Base-by-base conservation (phyloP, 306 rosid species). In the Inga oerstediana region DNA sequence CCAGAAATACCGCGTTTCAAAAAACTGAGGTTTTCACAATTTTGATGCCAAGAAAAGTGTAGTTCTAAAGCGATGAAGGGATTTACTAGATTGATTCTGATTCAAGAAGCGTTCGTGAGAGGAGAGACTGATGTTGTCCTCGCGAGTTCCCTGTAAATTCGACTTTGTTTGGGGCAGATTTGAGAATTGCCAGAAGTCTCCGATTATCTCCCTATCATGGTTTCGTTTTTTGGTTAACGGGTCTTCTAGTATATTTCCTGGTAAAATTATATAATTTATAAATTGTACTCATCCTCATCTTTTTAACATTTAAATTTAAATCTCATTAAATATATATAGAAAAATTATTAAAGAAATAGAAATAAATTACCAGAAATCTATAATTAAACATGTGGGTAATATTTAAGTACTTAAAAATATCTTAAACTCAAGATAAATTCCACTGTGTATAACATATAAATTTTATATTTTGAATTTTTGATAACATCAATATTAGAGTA, bases 1-100 rank as follows among this genome's bases (percentile, higher is more conserved):
- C 67, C 17, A 81, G 45, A 76, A 54, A 73, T 79, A 7, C 30
- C 65, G 27, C 13, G 15, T 76, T 58, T 39, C 70, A 10, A 59
- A 15, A 16, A 19, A 19, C 49, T 20, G 74, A 69, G 51, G 19
- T 44, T 71, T 71, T 12, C 54, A 22, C 32, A 43, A 37, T n/a
- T 43, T 24, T n/a, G 3, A 71, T n/a, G 75, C 17, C 20, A 71
- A 71, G 19, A 71, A 0, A 43, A 44, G 75, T n/a, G 5, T 45
- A n/a, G 10, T 20, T 41, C 51, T 10, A 15, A 20, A 10, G 74
- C 51, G 51, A 70, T 9, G 24, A 41, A 68, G 73, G 46, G 48
- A 8, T 62, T 27, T 37, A 37, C 32, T 9, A 9, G 32, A 8
- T 68, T 68, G 41, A 4, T 62, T 67, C 45, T 67, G 45, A 39